Base-by-base conservation (phyloP, 2,329 filamentous ascomycete genomes). In the Fusarium sp. region DNA sequence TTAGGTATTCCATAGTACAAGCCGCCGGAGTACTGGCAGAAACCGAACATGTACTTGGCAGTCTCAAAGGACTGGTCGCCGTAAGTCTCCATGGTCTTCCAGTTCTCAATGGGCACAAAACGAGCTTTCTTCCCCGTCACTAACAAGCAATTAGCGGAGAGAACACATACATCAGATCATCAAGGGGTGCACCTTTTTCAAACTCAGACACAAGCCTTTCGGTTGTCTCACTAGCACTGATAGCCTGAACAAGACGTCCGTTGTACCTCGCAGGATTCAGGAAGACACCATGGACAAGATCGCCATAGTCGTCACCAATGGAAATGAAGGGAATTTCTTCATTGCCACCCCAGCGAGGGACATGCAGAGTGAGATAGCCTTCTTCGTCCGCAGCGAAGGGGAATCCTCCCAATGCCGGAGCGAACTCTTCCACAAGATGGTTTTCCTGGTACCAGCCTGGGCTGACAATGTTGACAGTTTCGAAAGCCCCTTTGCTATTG, bases 381-480 rank as follows among this genome's bases (percentile, higher is more conserved):
- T 81, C 79, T 0, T 74, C 72, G 23, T 81, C 77, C 2, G 75
- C 55, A 2, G 58, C 45, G 23, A 72, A 75, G 0, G 81, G 81
- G 37, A 82, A 82, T 1, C 81, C 82, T 7, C 81, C 81, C 25
- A 82, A 72, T 0, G 78, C 20, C 3, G 74, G 72, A 1, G 77
- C 77, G 2, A 78, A 21, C 17, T 81, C 76, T 15, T 74, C 64
- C 9, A 66, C 45, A 2, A 80, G 71, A 63, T 81, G 80, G 54
- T 81, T 80, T 52, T 83, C 81, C 47, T 81, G 69, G 60, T 80
- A 83, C 80, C 79, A 83, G 3, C 77, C 80, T 2, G 80, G 70
- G 31, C 75, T 75, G 41, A 80, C 76, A 42, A 77, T 72, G 41
- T 72, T 74, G 40, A 79, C 74, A 20, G 74, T 75, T 31, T 77